Percentiles rank a stretch among this genome's conserved stretches.
These are phyloP conservation scores for Candida schatavii DNA, from an alignment of 805 yeast genomes.

Conservation along the genomic window DNA sequence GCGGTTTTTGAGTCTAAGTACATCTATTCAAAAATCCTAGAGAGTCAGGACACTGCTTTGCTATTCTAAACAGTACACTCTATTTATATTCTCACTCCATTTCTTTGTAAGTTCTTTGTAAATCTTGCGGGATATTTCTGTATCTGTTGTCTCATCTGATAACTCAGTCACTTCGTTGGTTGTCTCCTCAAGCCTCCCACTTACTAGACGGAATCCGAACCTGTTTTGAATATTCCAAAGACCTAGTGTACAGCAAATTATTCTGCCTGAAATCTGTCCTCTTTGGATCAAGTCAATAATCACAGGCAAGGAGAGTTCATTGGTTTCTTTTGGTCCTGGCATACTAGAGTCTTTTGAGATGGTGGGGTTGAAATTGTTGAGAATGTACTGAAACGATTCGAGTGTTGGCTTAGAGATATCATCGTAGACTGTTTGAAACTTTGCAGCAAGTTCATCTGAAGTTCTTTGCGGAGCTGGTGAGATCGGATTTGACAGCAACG, in stretches of 20 bases:
- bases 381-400: not conserved
- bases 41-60: too few species aligned
- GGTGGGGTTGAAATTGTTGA: not conserved
- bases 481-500: not conserved
- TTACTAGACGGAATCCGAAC: constrained; percentile 11
- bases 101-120: constrained; percentile 4
- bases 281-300: constrained; percentile 14
- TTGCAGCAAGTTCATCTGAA: not conserved
- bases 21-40: too few species aligned
- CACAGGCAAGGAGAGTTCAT: constrained; percentile 9
- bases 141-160: constrained; percentile 1
- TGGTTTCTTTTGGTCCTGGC: not conserved
- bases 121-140: not conserved
- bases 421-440: not conserved
- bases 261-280: constrained; percentile 25
- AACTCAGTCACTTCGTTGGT: constrained; percentile 4
- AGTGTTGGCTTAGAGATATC: not conserved
- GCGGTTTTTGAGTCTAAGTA: too few species aligned
- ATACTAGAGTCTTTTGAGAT: not conserved
- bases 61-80: constrained; percentile 36
- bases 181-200: constrained; percentile 5
- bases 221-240: constrained; percentile 32
- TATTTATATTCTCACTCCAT: constrained; percentile 28
- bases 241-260: constrained; percentile 33
- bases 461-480: not conserved